These are phyloP conservation scores for Rhodotorula sp. DNA, from an alignment of 1,284 basidiomycete species.

Conservation along the genomic window DNA sequence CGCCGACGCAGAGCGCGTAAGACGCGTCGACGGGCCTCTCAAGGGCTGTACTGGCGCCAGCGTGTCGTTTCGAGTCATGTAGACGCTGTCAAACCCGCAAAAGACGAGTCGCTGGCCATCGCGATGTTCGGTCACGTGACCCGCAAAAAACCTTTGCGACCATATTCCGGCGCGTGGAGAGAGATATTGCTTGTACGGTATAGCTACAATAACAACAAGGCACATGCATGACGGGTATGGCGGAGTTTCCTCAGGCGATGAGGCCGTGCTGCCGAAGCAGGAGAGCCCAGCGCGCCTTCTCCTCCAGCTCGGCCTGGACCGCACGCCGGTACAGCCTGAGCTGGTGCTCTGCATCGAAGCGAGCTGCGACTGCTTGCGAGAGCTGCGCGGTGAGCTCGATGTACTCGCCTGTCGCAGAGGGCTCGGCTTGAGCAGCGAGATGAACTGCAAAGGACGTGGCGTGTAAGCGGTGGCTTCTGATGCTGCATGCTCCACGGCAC, in stretches of 20 bases:
- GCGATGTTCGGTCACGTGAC: too few relatives aligned
- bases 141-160: too few relatives aligned
- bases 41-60: background rate
- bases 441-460: constrained; percentile 7
- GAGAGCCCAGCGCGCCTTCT: constrained; percentile 17
- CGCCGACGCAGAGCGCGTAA: constrained; percentile 23
- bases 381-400: constrained; percentile 20
- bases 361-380: constrained; percentile 1
- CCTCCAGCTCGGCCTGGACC: constrained; percentile 9
- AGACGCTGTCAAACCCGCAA: too few relatives aligned
- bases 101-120: too few relatives aligned
- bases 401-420: constrained; percentile 22
- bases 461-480: background rate
- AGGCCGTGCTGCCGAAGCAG: constrained; percentile 23
- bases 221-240: too few relatives aligned
- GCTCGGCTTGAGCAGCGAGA: constrained; percentile 23
- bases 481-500: background rate
- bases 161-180: too few relatives aligned
- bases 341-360: constrained; percentile 21
- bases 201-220: too few relatives aligned
- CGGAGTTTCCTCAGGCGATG: background rate
- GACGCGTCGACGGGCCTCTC: background rate
- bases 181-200: too few relatives aligned
- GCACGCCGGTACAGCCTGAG: constrained; percentile 15
- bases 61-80: constrained; percentile 5